A percentile compares a stretch with the other conserved stretches of the same genome.
These are phyloP conservation scores for Camellia lanceoleosa DNA, from an alignment of 148 eudicot species.

Conservation along the genomic window DNA sequence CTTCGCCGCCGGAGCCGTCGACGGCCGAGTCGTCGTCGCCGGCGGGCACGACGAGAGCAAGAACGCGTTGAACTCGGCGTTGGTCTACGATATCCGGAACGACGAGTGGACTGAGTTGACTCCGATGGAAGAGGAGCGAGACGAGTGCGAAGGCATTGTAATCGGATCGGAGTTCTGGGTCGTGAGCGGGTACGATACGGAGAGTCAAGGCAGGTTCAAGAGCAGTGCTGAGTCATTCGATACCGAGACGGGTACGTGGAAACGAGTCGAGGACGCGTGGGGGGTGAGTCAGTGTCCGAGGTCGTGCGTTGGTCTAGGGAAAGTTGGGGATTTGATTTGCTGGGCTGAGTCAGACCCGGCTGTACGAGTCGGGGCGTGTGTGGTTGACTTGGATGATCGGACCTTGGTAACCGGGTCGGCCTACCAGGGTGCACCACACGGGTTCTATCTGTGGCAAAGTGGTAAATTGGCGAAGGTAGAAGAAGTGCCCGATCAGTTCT, in stretches of 20 bases:
- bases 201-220: constrained; percentile 58
- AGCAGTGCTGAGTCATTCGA: constrained; percentile 49
- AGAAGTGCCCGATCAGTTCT: constrained; percentile 47
- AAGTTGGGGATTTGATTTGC: constrained; percentile 34
- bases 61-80: constrained; percentile 53
- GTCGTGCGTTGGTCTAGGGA: constrained; percentile 37
- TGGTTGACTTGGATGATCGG: constrained; percentile 45
- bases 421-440: constrained; percentile 40
- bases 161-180: constrained; percentile 79
- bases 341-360: constrained; percentile 39
- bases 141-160: constrained; percentile 65
- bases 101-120: constrained; percentile 65
- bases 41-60: constrained; percentile 80
- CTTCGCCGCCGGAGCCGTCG: constrained; percentile 45
- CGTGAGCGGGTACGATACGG: constrained; percentile 73
- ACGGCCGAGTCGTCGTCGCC: constrained; percentile 45
- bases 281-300: constrained; percentile 47
- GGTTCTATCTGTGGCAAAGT: constrained; percentile 30
- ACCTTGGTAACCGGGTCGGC: constrained; percentile 49
- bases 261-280: constrained; percentile 54
- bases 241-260: constrained; percentile 39
- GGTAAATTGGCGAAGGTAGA: constrained; percentile 40
- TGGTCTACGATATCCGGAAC: constrained; percentile 36
- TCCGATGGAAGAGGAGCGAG: constrained; percentile 62
- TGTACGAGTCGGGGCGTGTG: constrained; percentile 43